A percentile compares a stretch with the other conserved stretches of the same genome.
These are phyloP conservation scores for Amoebophrya sp. DNA, from an alignment of 169 alveolate species.

Conservation along the genomic window DNA sequence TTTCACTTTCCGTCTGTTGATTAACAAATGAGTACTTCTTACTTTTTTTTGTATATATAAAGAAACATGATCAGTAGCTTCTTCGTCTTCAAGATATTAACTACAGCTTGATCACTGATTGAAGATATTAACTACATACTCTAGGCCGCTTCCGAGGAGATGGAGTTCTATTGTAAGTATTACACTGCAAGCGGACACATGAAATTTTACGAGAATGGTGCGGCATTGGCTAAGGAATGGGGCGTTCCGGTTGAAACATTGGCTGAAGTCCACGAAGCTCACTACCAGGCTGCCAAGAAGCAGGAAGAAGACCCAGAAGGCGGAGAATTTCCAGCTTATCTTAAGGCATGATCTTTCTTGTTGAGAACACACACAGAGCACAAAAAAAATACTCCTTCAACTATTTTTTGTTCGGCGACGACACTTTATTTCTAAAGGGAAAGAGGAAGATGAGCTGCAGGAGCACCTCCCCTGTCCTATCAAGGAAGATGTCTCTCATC, in stretches of 20 bases:
- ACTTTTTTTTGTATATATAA: too few species aligned
- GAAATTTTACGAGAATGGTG: conserved; percentile 44
- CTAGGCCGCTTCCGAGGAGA: conserved; percentile 46
- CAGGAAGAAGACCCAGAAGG: conserved; percentile 49
- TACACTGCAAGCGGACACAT: conserved; percentile 42
- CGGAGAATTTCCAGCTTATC: conserved; percentile 43
- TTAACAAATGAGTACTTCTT: too few species aligned
- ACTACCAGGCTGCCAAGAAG: conserved; percentile 42
- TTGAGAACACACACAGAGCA: too few species aligned
- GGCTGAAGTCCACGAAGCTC: conserved; percentile 37
- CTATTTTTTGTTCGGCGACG: too few species aligned
- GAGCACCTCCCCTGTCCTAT: too few species aligned
- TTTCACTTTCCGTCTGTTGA: too few species aligned
- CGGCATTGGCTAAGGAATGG: conserved; percentile 43
- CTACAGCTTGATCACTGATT: too few species aligned
- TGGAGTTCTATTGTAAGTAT: conserved; percentile 47
- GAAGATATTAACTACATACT: neutral
- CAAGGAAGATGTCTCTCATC: too few species aligned
- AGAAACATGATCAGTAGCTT: neutral
- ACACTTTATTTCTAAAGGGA: too few species aligned
- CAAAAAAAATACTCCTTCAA: too few species aligned
- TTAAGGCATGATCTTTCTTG: too few species aligned
- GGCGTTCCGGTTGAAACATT: conserved; percentile 23
- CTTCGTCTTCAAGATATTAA: neutral
- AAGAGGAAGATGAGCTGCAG: too few species aligned